phyloP scores from a whole-genome alignment of 352 stramenopile genomes.

The Pythium guiyangense region DNA sequence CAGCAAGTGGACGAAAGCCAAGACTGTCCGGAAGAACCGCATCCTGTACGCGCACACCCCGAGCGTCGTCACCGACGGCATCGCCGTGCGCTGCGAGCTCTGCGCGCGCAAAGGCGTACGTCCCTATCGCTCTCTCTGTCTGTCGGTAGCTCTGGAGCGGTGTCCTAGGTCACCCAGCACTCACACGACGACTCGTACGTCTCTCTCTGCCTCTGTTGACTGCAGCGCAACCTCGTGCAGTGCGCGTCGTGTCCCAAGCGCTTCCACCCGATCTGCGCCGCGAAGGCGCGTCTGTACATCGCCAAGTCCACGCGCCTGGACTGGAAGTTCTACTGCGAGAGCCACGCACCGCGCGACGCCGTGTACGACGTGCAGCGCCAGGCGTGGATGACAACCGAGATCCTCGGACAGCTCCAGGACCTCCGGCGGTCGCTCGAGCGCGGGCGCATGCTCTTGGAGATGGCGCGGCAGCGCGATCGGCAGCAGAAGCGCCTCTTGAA shows the following conservation, averaged over 20 bases:
- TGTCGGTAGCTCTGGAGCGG: background rate
- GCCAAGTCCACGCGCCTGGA: constrained; percentile 53
- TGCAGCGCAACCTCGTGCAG: constrained; percentile 41
- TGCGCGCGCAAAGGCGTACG: constrained; percentile 45
- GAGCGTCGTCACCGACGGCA: constrained; percentile 15
- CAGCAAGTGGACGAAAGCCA: constrained; percentile 68
- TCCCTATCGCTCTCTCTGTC: background rate
- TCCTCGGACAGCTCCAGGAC: constrained; percentile 67
- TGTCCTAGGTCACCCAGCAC: background rate
- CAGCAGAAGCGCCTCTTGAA: constrained; percentile 80
- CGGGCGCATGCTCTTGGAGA: constrained; percentile 80
- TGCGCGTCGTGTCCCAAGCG: constrained; percentile 55
- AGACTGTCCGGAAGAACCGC: constrained; percentile 57
- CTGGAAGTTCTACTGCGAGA: constrained; percentile 77
- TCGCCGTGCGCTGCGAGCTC: constrained; percentile 47
- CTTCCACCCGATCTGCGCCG: constrained; percentile 75
- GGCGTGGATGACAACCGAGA: constrained; percentile 76
- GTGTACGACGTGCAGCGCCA: constrained; percentile 69
- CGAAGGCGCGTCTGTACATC: constrained; percentile 58
- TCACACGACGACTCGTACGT: background rate
- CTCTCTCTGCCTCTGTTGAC: no score
- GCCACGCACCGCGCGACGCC: constrained; percentile 54
- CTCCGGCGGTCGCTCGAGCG: constrained; percentile 74
- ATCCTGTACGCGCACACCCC: constrained; percentile 50
- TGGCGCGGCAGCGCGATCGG: constrained; percentile 81